Evolutionary conservation across 495 filamentous ascomycete species (phyloP).

Genomic region (Podospora comata): DNA sequence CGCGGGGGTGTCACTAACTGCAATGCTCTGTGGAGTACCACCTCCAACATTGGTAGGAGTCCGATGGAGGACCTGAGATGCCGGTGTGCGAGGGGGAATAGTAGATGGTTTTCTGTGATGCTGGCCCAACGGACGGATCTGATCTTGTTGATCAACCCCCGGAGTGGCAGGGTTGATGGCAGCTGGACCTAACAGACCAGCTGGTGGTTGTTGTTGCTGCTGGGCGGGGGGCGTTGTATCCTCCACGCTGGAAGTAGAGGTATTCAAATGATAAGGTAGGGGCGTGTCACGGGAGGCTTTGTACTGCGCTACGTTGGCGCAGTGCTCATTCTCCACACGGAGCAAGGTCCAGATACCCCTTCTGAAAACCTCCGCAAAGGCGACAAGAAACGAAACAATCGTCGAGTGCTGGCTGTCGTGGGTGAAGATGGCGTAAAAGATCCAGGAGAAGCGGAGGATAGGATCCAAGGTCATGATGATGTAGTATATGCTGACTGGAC

Average conservation of each 20-base stretch:
- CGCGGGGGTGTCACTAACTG: not conserved
- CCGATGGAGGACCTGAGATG: not conserved
- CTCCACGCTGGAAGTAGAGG: not conserved
- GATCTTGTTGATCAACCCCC: not conserved
- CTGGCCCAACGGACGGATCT: not conserved
- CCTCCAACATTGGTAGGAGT: not conserved
- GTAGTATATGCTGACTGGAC: slow-evolving; percentile 78
- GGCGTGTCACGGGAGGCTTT: slow-evolving; percentile 78
- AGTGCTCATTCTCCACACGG: slow-evolving; percentile 96
- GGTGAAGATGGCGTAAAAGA: slow-evolving; percentile 85
- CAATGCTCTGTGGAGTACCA: not conserved
- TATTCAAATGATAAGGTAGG: slow-evolving; percentile 67
- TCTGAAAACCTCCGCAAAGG: slow-evolving; percentile 72
- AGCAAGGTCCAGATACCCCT: slow-evolving; percentile 88
- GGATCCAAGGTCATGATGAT: slow-evolving; percentile 78
- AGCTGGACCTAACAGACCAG: not conserved
- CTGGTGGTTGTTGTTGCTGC: too few species aligned
- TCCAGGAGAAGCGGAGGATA: slow-evolving; percentile 91
- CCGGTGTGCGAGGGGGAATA: not conserved
- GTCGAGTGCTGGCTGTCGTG: slow-evolving; percentile 76
- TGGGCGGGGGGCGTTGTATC: not conserved
- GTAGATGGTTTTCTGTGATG: not conserved
- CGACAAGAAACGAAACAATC: slow-evolving; percentile 69
- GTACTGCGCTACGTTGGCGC: slow-evolving; percentile 79
- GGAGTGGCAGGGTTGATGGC: not conserved